phyloP scores from a whole-genome alignment of 768 basidiomycete genomes.

The Punctularia strigosozonata region DNA sequence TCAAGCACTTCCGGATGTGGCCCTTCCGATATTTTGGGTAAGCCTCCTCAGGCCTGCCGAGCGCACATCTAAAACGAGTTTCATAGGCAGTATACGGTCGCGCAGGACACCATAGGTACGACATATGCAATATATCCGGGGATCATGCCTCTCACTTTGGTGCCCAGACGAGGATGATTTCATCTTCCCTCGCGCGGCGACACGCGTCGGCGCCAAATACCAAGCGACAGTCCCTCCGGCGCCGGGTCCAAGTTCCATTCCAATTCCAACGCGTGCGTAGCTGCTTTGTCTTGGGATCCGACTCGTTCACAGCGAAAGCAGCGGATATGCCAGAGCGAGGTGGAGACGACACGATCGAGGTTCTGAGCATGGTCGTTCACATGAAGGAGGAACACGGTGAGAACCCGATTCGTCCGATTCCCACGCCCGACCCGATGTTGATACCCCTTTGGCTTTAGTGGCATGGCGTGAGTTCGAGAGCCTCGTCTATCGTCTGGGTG shows the following conservation, averaged over 20 bases:
- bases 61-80: background rate
- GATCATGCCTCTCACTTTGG: slow-evolving; percentile 13
- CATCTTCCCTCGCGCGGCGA: slow-evolving; percentile 89
- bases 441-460: slow-evolving; percentile 6
- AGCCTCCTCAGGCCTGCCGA: slow-evolving; percentile 15
- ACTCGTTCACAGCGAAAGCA: background rate
- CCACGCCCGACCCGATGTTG: slow-evolving; percentile 10
- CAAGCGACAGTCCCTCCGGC: slow-evolving; percentile 48
- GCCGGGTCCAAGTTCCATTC: background rate
- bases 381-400: slow-evolving; percentile 59
- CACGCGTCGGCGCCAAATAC: slow-evolving; percentile 81
- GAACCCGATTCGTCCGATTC: slow-evolving; percentile 15
- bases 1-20: slow-evolving; percentile 87
- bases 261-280: background rate
- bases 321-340: slow-evolving; percentile 43
- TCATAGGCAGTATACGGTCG: slow-evolving; percentile 74
- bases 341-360: slow-evolving; percentile 62
- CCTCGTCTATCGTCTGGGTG: background rate
- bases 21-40: slow-evolving; percentile 96
- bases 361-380: slow-evolving; percentile 50
- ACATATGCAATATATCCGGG: slow-evolving; percentile 1
- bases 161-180: slow-evolving; percentile 84
- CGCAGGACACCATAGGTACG: slow-evolving; percentile 83
- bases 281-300: background rate
- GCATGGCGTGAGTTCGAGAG: slow-evolving; percentile 5